Evolutionary conservation across 2,329 filamentous ascomycete genomes (phyloP).

Genomic region (Zymoseptoria tritici): DNA sequence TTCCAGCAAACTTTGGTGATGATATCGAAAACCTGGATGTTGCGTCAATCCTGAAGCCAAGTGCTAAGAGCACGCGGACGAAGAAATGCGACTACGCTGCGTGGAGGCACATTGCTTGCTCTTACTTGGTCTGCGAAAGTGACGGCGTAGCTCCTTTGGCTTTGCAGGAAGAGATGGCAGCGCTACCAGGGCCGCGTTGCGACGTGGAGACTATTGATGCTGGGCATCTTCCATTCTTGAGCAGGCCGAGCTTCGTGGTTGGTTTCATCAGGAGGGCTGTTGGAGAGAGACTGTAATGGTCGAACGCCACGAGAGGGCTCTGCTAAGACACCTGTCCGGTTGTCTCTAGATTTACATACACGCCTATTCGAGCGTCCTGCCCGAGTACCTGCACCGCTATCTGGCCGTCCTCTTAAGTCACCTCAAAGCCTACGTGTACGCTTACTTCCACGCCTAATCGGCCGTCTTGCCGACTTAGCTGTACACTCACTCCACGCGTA

Average conservation of each 20-base stretch:
- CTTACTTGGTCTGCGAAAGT: neutral
- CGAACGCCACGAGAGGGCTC: neutral
- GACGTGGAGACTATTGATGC: neutral
- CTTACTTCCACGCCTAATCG: neutral
- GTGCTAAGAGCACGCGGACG: neutral
- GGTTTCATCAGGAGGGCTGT: neutral
- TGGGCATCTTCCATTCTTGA: neutral
- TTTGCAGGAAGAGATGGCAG: neutral
- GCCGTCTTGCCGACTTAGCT: too few species aligned
- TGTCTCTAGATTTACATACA: too few species aligned
- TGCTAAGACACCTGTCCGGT: too few species aligned
- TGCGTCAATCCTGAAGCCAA: neutral
- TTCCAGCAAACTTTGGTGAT: neutral
- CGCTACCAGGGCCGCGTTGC: neutral
- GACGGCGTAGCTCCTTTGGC: neutral
- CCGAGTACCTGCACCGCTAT: neutral
- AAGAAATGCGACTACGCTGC: neutral
- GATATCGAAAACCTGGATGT: neutral
- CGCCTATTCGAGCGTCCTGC: too few species aligned
- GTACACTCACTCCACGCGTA: too few species aligned
- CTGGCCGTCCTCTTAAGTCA: neutral
- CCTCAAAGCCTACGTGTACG: neutral
- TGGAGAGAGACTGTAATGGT: neutral
- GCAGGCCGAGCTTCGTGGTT: neutral
- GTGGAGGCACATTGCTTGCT: neutral